Base-by-base conservation (phyloP, 2,329 filamentous ascomycete species). In the Neopestalotiopsis sp. region DNA sequence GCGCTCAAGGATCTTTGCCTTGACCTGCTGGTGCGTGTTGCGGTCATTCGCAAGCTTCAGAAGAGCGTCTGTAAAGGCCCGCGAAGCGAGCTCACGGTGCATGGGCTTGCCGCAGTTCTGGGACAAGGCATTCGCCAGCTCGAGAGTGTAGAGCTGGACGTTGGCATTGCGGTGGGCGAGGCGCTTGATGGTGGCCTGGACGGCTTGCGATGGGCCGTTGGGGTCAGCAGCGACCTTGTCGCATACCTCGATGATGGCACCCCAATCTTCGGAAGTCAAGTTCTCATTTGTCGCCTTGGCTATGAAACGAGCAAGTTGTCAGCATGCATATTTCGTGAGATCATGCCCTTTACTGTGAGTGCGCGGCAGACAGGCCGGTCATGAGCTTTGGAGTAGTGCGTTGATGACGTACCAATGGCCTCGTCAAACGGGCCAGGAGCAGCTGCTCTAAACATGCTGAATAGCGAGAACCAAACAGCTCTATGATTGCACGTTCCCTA, bases 11-110 rank as follows among this genome's bases (percentile, higher is more conserved):
- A 99, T 97, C 88, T 98, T 98, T 72, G 94, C 90, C 83, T 98
- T 98, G 79, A 99, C 96, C 81, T 97, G 94, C 78, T 92, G 92
- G 81, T 98, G 96, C 66, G 95, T 98, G 80, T 97, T 99, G 82
- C 95, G 89, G 81, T 99, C 96, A 83, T 91, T 94, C 72, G 96
- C 95, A 70, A 99, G 88, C 78, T 96, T 91, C 72, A 98, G 86
- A 62, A 99, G 86, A 70, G 95, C 94, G 79, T 99, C 96, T 73
- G 96, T 99, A 79, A 98, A 97, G 79, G 94, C 95, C 76, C 94
- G 91, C 73, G 93, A 96, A 38, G 95, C 92, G 70, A 98, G 86
- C 82, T 98, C 95, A 80, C 93, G 92, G 83, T 98, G 94, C 82
- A 97, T 92, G 73, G 89, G 87, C 70, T 92, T 88, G 65, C 94